These are phyloP conservation scores for Creolimax fragrantissima DNA, from an alignment of 78 protist species.

Conservation along the genomic window DNA sequence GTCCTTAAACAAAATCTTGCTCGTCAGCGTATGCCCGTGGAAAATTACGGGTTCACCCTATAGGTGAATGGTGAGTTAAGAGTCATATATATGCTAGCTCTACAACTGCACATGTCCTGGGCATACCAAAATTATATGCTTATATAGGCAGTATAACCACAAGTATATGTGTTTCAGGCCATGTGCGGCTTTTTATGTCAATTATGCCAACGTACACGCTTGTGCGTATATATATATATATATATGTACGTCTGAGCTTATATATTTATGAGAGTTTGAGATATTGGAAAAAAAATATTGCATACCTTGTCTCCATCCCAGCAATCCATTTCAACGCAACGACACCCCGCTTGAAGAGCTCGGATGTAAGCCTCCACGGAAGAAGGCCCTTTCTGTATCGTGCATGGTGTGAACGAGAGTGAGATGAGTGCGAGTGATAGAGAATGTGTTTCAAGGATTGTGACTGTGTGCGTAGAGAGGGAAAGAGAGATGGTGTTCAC, in stretches of 20 bases:
- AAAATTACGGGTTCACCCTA: constrained; percentile 70
- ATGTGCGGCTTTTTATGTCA: too few species aligned
- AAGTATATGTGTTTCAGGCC: too few species aligned
- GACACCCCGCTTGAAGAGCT: constrained; percentile 42
- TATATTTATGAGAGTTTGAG: neutral
- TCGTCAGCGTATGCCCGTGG: constrained; percentile 78
- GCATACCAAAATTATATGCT: too few species aligned
- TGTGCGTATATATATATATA: constrained; percentile 46
- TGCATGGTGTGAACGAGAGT: too few species aligned
- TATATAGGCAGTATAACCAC: too few species aligned
- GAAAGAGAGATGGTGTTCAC: too few species aligned
- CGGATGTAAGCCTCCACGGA: constrained; percentile 46
- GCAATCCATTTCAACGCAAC: constrained; percentile 69
- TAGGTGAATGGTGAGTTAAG: too few species aligned
- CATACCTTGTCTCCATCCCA: constrained; percentile 62
- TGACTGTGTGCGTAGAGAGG: too few species aligned
- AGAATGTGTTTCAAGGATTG: too few species aligned
- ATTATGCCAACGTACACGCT: constrained; percentile 33
- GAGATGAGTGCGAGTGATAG: too few species aligned
- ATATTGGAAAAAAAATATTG: neutral
- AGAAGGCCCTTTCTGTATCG: neutral
- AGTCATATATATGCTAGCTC: too few species aligned
- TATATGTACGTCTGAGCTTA: neutral
- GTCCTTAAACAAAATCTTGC: constrained; percentile 41
- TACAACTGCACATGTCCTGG: too few species aligned